Percentiles rank a stretch among this genome's conserved stretches.
Conservation (phyloP, 352 stramenopile genomes). For the Phytophthora lateralis region DNA sequence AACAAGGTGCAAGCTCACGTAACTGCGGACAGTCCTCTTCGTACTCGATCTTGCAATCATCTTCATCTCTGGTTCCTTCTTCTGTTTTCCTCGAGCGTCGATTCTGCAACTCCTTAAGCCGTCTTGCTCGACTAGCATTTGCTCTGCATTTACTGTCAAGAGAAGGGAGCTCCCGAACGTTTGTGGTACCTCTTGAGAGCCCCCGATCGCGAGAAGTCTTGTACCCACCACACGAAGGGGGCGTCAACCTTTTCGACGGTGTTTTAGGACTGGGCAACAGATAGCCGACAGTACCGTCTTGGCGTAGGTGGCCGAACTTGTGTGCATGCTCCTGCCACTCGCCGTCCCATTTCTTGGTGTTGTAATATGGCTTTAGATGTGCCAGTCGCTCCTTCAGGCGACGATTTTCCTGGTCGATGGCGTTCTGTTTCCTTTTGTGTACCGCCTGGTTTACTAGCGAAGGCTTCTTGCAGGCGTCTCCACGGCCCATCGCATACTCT, state of each 20-base stretch:
- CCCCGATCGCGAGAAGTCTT: slow-evolving; percentile 18
- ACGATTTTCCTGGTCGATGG: slow-evolving; percentile 71
- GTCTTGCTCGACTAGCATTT: slow-evolving; percentile 23
- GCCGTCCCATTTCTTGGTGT: slow-evolving; percentile 72
- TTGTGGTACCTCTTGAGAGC: slow-evolving; percentile 9
- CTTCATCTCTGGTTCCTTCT: slow-evolving; percentile 9
- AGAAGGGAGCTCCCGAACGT: slow-evolving; percentile 18
- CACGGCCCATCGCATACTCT: slow-evolving; percentile 58
- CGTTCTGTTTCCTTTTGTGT: slow-evolving; percentile 51
- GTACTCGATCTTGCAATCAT: slow-evolving; percentile 13
- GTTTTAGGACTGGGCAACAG: slow-evolving; percentile 50
- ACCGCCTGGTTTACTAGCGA: slow-evolving; percentile 67
- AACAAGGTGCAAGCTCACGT: slow-evolving; percentile 37
- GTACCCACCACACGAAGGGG: slow-evolving; percentile 11
- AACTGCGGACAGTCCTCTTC: slow-evolving; percentile 37
- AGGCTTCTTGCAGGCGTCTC: slow-evolving; percentile 74
- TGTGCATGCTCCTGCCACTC: slow-evolving; percentile 66
- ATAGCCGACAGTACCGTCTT: slow-evolving; percentile 75
- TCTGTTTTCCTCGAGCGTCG: background rate
- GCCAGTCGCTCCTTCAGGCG: slow-evolving; percentile 58
- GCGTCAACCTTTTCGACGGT: slow-evolving; percentile 14
- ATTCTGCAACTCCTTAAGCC: slow-evolving; percentile 21
- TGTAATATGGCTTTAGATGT: slow-evolving; percentile 69
- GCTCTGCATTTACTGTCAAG: slow-evolving; percentile 18
- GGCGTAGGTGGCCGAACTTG: slow-evolving; percentile 67